Percentiles rank a stretch among this genome's conserved stretches.
Evolutionary conservation across 352 stramenopile species (phyloP).

Genomic region (Globisporangium uncinulatum): DNA sequence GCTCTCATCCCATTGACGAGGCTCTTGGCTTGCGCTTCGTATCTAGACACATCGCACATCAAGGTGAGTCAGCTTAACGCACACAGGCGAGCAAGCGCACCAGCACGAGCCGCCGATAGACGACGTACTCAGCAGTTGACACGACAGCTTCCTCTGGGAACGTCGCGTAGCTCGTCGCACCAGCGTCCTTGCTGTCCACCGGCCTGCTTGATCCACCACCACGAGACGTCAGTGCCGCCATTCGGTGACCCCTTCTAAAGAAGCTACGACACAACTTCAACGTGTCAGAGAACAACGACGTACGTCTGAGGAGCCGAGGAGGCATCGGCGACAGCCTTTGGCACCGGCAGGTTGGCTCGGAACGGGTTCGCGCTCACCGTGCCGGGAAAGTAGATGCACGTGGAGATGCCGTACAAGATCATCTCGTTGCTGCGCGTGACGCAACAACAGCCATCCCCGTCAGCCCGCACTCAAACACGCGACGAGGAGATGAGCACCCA

Average conservation of each 20-base stretch:
- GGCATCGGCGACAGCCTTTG: constrained; percentile 2
- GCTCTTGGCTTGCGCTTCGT: constrained; percentile 33
- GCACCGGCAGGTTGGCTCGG: constrained; percentile 15
- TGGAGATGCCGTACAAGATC: constrained; percentile 63
- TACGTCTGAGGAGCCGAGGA: constrained; percentile 8
- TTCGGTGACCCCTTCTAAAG: background rate
- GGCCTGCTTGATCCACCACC: constrained; percentile 1
- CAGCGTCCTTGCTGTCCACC: constrained; percentile 2
- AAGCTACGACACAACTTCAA: too few relatives aligned
- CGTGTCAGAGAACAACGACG: background rate
- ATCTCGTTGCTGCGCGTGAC: constrained; percentile 37
- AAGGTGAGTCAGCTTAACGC: background rate
- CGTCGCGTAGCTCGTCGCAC: constrained; percentile 3
- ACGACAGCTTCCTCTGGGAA: constrained; percentile 4
- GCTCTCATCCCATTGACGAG: constrained; percentile 54
- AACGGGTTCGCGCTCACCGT: constrained; percentile 21
- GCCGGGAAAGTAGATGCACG: constrained; percentile 89
- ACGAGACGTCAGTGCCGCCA: background rate
- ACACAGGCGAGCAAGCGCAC: background rate
- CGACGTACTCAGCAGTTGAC: constrained; percentile 5
- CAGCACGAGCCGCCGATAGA: background rate
- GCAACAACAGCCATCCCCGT: too few relatives aligned
- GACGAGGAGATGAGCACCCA: too few relatives aligned
- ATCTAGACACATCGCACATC: constrained; percentile 7
- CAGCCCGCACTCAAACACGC: too few relatives aligned